phyloP scores from a whole-genome alignment of 169 alveolate genomes.

The Plasmodium adleri region DNA sequence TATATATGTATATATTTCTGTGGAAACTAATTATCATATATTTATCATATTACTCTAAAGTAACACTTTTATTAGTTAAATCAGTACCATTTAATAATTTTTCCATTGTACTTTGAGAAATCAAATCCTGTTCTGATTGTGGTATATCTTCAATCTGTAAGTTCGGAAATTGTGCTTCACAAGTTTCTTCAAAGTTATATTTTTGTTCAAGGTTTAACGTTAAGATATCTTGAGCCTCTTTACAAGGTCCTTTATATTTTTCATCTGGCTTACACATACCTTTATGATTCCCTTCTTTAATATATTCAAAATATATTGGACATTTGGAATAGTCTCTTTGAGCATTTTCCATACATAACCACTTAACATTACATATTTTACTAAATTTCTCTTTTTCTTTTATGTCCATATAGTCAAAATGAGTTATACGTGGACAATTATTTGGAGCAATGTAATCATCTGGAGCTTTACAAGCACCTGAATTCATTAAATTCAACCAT shows the following conservation, averaged over 20 bases:
- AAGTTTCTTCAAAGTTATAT: slow-evolving; percentile 62
- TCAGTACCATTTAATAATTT: slow-evolving; percentile 61
- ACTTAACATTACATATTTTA: slow-evolving; percentile 65
- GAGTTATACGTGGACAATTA: slow-evolving; percentile 66
- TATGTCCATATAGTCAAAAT: slow-evolving; percentile 63
- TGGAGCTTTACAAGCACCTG: slow-evolving; percentile 73
- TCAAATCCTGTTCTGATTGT: slow-evolving; percentile 25
- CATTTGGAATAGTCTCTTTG: slow-evolving; percentile 72
- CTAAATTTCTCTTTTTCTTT: slow-evolving; percentile 64
- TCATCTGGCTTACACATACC: slow-evolving; percentile 62
- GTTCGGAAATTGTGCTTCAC: slow-evolving; percentile 71
- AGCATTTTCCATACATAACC: slow-evolving; percentile 57
- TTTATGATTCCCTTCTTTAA: slow-evolving; percentile 47
- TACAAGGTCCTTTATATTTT: slow-evolving; percentile 71
- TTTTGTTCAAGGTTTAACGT: slow-evolving; percentile 68
- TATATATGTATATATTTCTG: too few relatives aligned
- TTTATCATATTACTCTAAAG: slow-evolving; percentile 38
- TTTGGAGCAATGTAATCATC: slow-evolving; percentile 49
- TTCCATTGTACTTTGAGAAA: slow-evolving; percentile 48
- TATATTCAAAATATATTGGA: slow-evolving; percentile 55
- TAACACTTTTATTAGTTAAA: slow-evolving; percentile 32
- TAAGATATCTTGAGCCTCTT: slow-evolving; percentile 43
- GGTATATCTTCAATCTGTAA: slow-evolving; percentile 46
- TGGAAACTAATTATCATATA: too few relatives aligned
- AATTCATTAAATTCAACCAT: slow-evolving; percentile 59